These are phyloP conservation scores for Picea abies DNA, from an alignment of 83 land plant species.

Conservation along the genomic window DNA sequence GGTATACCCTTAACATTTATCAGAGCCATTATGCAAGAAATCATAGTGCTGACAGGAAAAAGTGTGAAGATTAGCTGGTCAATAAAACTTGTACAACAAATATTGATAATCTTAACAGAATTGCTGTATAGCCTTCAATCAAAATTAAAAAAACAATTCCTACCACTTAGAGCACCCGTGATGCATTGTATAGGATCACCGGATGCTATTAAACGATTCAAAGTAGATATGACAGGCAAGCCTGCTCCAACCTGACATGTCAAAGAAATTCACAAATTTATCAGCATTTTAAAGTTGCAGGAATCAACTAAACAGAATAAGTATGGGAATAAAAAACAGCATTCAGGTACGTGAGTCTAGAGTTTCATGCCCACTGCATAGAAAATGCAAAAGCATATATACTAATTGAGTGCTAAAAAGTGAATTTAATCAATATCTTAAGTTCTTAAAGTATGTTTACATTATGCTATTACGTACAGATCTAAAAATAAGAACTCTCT, in stretches of 20 bases:
- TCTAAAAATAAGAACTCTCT: too few species aligned
- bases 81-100: neutral
- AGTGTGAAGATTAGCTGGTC: neutral
- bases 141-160: neutral
- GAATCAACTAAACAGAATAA: too few species aligned
- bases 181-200: conserved; percentile 66
- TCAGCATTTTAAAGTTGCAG: neutral
- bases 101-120: conserved; percentile 6
- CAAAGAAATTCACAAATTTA: neutral
- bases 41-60: neutral
- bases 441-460: too few species aligned
- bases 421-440: too few species aligned
- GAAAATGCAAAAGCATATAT: too few species aligned
- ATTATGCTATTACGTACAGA: too few species aligned
- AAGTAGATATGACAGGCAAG: conserved; percentile 70
- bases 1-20: neutral
- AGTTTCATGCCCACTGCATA: too few species aligned
- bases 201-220: conserved; percentile 58
- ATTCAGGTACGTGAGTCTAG: too few species aligned
- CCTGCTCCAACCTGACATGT: conserved; percentile 84
- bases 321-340: too few species aligned
- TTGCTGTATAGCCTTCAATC: neutral
- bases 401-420: too few species aligned
- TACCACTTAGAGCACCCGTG: conserved; percentile 80
- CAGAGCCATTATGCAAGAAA: conserved; percentile 2